phyloP scores from a whole-genome alignment of 257 asterid genomes.

The Ophiorrhiza pumila region DNA sequence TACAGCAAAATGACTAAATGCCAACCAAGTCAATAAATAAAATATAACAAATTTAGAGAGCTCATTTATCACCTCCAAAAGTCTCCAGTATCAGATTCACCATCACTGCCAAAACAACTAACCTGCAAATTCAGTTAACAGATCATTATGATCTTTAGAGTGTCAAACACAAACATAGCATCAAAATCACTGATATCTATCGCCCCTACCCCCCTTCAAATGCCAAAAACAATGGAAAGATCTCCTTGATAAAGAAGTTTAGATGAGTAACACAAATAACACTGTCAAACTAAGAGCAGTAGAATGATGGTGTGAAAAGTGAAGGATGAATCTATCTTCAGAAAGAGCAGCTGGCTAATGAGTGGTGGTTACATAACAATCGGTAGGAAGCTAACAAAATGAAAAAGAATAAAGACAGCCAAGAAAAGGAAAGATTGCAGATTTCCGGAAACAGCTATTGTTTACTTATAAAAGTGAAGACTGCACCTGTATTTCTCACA shows the following conservation, averaged over 20 bases:
- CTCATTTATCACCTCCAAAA: constrained; percentile 64
- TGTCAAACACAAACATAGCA: not conserved
- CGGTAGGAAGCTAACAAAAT: not conserved
- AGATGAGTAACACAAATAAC: not conserved
- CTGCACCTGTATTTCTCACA: not conserved
- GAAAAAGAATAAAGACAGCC: not conserved
- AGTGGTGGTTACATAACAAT: not conserved
- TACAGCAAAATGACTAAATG: not conserved
- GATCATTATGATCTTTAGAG: not conserved
- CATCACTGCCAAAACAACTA: constrained; percentile 89
- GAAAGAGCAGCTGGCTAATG: too few relatives aligned
- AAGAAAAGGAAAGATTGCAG: not conserved
- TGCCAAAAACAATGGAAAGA: not conserved
- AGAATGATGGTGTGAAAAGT: not conserved
- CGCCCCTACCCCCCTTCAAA: not conserved
- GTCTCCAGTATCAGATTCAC: constrained; percentile 90
- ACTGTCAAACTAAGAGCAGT: not conserved
- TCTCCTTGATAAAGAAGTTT: not conserved
- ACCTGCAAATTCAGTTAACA: constrained; percentile 44
- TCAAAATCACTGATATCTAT: not conserved
- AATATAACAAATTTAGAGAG: not conserved
- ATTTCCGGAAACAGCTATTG: not conserved
- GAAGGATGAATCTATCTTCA: not conserved
- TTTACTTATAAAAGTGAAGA: not conserved
- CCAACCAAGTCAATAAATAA: not conserved